Base-by-base conservation (phyloP, 2,329 filamentous ascomycete species). In the Arthrocladium fulminans region DNA sequence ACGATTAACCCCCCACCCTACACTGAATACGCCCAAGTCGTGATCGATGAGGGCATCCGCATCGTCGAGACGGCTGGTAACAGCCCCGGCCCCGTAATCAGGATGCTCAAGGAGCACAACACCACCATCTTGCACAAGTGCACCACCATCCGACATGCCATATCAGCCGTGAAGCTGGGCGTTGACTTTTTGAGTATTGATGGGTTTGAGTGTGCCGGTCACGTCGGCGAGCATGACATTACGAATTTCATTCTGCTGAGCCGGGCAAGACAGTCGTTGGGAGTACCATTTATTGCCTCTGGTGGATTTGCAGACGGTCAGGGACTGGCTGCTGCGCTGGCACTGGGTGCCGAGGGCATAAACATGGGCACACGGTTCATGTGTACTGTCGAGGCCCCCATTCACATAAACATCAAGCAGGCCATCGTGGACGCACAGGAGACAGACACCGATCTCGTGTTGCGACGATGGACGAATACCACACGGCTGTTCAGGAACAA, bases 351-450 rank as follows among this genome's bases (percentile, higher is more conserved):
- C 0, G 86, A 87, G 65, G 92, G 92, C 54, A 83, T 97, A 70
- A 98, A 98, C 71, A 98, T 98, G 92, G 92, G 92, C 50, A 98
- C 92, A 8, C 76, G 92, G 35, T 98, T 97, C 73, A 94, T 98
- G 86, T 90, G 85, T 72, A 97, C 92, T 0, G 75, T 90, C 38
- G 92, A 97, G 69, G 83, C 89, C 13, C 92, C 92, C 1, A 86
- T 98, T 55, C 92, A 98, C 70, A 65, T 80, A 42, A 94, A 94
- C 58, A 88, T 98, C 73, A 98, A 98, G 76, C 76, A 94, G 66
- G 76, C 85, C 57, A 98, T 98, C 61, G 88, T 96, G 44, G 76
- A 80, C 48, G 86, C 89, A 1, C 76, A 88, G 54, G 92, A 98
- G 74, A 88, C 85, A 19, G 88, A 97, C 66, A 98, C 92, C 0